Conservation (phyloP, 768 basidiomycete species). For the Candolleomyces efflorescens region DNA sequence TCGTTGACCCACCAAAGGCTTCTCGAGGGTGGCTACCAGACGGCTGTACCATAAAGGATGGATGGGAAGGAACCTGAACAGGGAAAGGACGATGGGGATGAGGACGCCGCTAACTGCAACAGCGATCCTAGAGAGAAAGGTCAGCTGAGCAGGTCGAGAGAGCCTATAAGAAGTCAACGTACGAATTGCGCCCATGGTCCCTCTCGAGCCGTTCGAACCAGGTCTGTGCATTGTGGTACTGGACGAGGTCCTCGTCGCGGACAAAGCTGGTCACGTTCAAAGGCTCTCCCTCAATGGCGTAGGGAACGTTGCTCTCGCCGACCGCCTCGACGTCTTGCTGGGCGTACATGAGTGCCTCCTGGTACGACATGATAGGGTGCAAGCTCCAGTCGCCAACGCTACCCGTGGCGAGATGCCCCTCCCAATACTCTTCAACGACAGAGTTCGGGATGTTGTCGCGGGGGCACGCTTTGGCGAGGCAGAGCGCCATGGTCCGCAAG, state of each 20-base stretch:
- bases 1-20: constrained; percentile 4
- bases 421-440: constrained; percentile 8
- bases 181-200: constrained; percentile 2
- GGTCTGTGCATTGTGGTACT: background rate
- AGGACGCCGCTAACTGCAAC: constrained; percentile 6
- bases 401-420: constrained; percentile 5
- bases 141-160: background rate
- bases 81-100: constrained; percentile 6
- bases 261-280: constrained; percentile 6
- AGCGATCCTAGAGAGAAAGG: background rate
- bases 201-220: constrained; percentile 2
- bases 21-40: constrained; percentile 1
- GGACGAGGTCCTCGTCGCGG: background rate
- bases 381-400: constrained; percentile 5
- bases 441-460: constrained; percentile 2
- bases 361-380: constrained; percentile 5
- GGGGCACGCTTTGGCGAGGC: constrained; percentile 5
- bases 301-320: constrained; percentile 6
- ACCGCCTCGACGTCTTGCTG: background rate
- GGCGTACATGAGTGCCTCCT: constrained; percentile 5
- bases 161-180: background rate
- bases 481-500: constrained; percentile 8
- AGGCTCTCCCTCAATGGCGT: background rate
- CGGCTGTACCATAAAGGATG: constrained; percentile 10
- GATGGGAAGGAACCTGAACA: constrained; percentile 8